Evolutionary conservation across 106 monocot species (phyloP).

Genomic region (Cymbidium sinense): DNA sequence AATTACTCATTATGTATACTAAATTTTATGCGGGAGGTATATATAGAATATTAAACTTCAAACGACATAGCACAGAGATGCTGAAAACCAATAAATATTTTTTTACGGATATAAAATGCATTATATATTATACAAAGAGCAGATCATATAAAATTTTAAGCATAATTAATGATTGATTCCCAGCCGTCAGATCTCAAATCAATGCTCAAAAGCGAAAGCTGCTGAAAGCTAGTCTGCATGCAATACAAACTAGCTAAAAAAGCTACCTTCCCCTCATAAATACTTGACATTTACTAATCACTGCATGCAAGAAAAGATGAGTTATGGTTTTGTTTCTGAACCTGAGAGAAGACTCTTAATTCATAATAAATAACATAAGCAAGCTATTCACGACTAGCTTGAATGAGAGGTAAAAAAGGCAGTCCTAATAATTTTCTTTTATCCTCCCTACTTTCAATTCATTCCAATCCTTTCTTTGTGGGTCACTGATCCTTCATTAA

Average conservation of each 20-base stretch:
- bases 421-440: background rate
- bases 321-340: background rate
- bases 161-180: too few species aligned
- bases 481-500: too few species aligned
- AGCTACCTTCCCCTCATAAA: background rate
- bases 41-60: too few species aligned
- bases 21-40: too few species aligned
- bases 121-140: too few species aligned
- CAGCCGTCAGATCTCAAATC: too few species aligned
- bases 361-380: conserved; percentile 1
- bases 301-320: background rate
- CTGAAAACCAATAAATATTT: too few species aligned
- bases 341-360: background rate
- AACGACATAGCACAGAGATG: too few species aligned
- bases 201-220: background rate
- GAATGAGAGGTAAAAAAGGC: background rate
- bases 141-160: too few species aligned
- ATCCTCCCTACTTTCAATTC: background rate
- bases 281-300: conserved; percentile 5
- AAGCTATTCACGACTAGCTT: background rate
- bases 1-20: too few species aligned
- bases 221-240: background rate
- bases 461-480: too few species aligned
- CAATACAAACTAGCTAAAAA: background rate
- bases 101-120: too few species aligned